Evolutionary conservation across 331 rosid genomes (phyloP).

Genomic region (Arachis monticola): DNA sequence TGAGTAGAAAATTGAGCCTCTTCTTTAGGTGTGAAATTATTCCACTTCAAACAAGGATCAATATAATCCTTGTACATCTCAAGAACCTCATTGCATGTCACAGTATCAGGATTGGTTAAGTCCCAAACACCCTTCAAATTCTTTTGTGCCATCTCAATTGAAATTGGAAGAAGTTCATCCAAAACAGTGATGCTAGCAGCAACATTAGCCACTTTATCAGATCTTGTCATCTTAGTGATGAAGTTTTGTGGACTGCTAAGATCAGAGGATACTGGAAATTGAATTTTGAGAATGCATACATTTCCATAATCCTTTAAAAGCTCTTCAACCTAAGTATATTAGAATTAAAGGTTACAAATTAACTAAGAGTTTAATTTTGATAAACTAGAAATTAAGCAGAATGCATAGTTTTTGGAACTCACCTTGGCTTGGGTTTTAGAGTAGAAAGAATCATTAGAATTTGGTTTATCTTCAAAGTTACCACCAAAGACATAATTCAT

Average conservation of each 20-base stretch:
- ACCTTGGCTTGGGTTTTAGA: constrained; percentile 74
- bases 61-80: constrained; percentile 72
- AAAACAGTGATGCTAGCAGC: constrained; percentile 64
- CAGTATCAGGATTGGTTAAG: constrained; percentile 69
- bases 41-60: constrained; percentile 61
- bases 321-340: constrained; percentile 59
- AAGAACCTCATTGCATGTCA: constrained; percentile 66
- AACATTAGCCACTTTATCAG: constrained; percentile 63
- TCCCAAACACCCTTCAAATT: constrained; percentile 71
- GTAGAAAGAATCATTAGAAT: constrained; percentile 59
- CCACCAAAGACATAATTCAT: constrained; percentile 62
- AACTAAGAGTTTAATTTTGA: no score
- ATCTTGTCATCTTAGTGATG: constrained; percentile 60
- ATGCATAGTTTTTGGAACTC: not conserved
- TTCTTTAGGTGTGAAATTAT: constrained; percentile 58
- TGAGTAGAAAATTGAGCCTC: constrained; percentile 59
- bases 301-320: constrained; percentile 61
- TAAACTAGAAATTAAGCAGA: not conserved
- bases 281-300: constrained; percentile 68
- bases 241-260: constrained; percentile 73
- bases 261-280: constrained; percentile 70
- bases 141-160: constrained; percentile 76
- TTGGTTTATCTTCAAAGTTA: constrained; percentile 57
- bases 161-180: constrained; percentile 73
- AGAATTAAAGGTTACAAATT: no score